These are phyloP conservation scores for Aspergillus sp. DNA, from an alignment of 2,329 filamentous ascomycete genomes.

Conservation along the genomic window DNA sequence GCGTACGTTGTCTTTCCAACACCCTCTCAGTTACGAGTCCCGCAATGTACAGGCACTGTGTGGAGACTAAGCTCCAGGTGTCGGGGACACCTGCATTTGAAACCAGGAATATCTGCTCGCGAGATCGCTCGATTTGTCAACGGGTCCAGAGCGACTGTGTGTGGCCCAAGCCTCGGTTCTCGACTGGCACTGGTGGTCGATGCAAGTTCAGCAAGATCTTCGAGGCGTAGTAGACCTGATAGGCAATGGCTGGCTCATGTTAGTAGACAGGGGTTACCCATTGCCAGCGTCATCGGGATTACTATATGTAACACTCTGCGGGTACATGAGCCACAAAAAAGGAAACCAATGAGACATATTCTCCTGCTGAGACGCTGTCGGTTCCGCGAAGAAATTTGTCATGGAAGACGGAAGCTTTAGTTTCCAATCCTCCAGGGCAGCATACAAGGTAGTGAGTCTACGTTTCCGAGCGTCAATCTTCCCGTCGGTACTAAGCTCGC, in stretches of 20 bases:
- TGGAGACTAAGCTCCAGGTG: constrained; percentile 3
- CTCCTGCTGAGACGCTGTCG: background rate
- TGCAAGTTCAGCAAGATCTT: constrained; percentile 1
- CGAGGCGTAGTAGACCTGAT: constrained; percentile 5
- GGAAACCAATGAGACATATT: background rate
- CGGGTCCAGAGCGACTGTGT: background rate
- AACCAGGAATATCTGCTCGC: constrained; percentile 1
- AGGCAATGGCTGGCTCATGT: background rate
- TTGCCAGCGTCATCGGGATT: too few relatives aligned
- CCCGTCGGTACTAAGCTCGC: background rate
- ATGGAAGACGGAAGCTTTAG: constrained; percentile 2
- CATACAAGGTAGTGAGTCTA: background rate
- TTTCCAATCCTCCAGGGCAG: constrained; percentile 2
- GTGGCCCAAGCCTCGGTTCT: too few relatives aligned
- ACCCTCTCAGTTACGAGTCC: constrained; percentile 2
- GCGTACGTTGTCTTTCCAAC: background rate
- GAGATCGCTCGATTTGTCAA: constrained; percentile 1
- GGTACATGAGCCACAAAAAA: constrained; percentile 2
- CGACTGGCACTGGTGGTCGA: background rate
- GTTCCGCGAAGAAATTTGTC: background rate
- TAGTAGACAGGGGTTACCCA: too few relatives aligned
- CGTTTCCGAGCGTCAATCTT: background rate
- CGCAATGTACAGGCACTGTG: constrained; percentile 3
- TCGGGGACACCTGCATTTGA: background rate
- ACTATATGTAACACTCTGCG: background rate